Percentiles rank a stretch among this genome's conserved stretches.
Conservation (phyloP, 352 stramenopile species). For the Globisporangium paroecandrum region DNA sequence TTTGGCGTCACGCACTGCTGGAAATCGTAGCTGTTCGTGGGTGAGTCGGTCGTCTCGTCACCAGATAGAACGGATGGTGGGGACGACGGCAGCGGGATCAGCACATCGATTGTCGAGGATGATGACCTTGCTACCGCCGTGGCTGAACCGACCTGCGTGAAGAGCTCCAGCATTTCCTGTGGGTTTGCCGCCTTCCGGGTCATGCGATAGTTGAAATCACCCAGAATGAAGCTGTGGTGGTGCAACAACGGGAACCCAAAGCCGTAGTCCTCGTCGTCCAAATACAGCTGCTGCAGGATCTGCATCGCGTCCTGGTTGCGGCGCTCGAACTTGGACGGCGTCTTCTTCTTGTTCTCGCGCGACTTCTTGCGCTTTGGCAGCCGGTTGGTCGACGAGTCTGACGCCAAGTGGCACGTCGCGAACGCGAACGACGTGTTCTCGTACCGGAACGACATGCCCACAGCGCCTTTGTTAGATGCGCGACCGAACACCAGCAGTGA, state of each 20-base stretch:
- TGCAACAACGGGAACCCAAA: constrained; percentile 80
- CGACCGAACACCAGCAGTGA: constrained; percentile 74
- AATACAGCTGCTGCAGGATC: constrained; percentile 77
- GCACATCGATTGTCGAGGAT: constrained; percentile 4
- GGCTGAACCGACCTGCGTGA: constrained; percentile 15
- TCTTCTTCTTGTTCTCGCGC: constrained; percentile 10
- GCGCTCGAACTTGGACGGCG: constrained; percentile 67
- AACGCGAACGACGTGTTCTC: constrained; percentile 63
- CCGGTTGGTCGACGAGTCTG: constrained; percentile 66
- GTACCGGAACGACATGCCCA: constrained; percentile 59
- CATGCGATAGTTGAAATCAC: constrained; percentile 90
- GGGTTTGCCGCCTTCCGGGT: constrained; percentile 39
- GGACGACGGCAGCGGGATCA: constrained; percentile 13
- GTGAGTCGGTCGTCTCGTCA: constrained; percentile 23
- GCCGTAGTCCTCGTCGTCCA: constrained; percentile 81
- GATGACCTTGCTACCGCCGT: background rate
- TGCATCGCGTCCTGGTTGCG: constrained; percentile 81
- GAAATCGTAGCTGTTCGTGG: constrained; percentile 31
- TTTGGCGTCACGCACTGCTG: constrained; percentile 47
- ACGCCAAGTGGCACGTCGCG: constrained; percentile 81
- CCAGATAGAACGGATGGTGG: constrained; percentile 8
- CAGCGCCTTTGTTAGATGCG: constrained; percentile 68
- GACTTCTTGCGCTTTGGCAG: constrained; percentile 26
- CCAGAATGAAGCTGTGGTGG: constrained; percentile 87
- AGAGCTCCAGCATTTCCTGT: constrained; percentile 47